Conservation (phyloP, 2,329 filamentous ascomycete species). For the Penicillium fuscoglaucum region DNA sequence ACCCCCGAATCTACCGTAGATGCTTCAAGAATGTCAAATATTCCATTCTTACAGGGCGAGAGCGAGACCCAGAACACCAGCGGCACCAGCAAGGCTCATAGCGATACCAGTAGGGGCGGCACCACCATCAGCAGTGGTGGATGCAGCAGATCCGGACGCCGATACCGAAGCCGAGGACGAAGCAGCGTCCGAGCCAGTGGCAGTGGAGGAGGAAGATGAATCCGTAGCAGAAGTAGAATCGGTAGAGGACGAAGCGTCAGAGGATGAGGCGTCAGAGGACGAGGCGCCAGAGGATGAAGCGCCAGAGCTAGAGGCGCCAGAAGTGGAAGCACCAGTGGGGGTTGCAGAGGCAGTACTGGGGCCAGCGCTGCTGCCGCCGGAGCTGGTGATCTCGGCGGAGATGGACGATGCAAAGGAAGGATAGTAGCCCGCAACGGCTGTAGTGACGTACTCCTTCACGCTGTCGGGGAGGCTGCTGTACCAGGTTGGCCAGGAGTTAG, state of each 20-base stretch:
- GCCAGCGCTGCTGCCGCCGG: neutral
- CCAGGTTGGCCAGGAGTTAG: slow-evolving; percentile 20
- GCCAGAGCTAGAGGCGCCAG: neutral
- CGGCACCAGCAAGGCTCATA: slow-evolving; percentile 18
- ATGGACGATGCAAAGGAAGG: slow-evolving; percentile 3
- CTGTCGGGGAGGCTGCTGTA: slow-evolving; percentile 17
- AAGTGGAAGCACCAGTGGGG: neutral
- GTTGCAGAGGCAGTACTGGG: neutral
- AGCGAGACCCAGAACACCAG: slow-evolving; percentile 22
- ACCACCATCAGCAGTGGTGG: slow-evolving; percentile 13
- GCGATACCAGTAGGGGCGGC: slow-evolving; percentile 20
- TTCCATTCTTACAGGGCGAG: slow-evolving; percentile 14
- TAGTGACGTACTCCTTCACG: slow-evolving; percentile 16
- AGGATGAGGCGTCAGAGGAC: neutral
- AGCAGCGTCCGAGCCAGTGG: slow-evolving; percentile 3
- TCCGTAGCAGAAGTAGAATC: neutral
- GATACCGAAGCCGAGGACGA: slow-evolving; percentile 4
- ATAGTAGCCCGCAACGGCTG: slow-evolving; percentile 10
- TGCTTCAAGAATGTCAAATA: neutral
- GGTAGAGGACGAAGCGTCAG: neutral
- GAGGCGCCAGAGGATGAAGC: neutral
- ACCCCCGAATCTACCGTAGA: neutral
- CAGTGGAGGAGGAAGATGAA: slow-evolving; percentile 3
- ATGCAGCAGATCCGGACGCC: slow-evolving; percentile 7
- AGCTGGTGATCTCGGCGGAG: neutral